These are phyloP conservation scores for Naegleria lovaniensis DNA, from an alignment of 208 protist species.

Conservation along the genomic window DNA sequence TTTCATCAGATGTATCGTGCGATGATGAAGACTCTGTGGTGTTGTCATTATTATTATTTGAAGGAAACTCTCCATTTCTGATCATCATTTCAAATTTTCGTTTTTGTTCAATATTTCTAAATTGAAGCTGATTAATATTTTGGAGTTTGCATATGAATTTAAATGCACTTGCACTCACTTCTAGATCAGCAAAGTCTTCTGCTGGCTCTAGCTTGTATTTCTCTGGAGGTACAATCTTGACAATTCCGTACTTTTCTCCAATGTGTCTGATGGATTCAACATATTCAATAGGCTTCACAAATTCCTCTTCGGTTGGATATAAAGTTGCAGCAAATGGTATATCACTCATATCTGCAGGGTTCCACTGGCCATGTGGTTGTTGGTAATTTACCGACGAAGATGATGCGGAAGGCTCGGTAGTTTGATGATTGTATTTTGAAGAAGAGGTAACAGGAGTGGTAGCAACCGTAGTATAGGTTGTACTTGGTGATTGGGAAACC, in stretches of 20 bases:
- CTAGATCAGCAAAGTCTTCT: neutral
- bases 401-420: too few relatives aligned
- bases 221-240: slow-evolving; percentile 37
- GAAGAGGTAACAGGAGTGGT: too few relatives aligned
- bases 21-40: too few relatives aligned
- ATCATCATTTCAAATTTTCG: neutral
- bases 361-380: too few relatives aligned
- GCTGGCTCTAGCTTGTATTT: neutral
- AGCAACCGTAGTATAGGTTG: too few relatives aligned
- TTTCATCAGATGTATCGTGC: neutral
- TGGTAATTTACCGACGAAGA: too few relatives aligned
- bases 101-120: neutral
- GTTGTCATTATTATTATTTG: neutral
- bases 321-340: slow-evolving; percentile 49
- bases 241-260: slow-evolving; percentile 34
- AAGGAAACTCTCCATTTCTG: neutral
- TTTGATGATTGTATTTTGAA: too few relatives aligned
- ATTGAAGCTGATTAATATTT: neutral
- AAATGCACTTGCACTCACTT: neutral
- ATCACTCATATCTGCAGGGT: neutral
- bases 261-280: slow-evolving; percentile 2
- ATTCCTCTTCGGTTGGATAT: slow-evolving; percentile 36
- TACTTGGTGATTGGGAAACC: too few relatives aligned
- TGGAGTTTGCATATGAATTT: neutral
- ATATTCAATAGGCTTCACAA: slow-evolving; percentile 36